Percentiles rank a stretch among this genome's conserved stretches.
Conservation (phyloP, 73 alveolate genomes). For the Paramecium primaurelia region DNA sequence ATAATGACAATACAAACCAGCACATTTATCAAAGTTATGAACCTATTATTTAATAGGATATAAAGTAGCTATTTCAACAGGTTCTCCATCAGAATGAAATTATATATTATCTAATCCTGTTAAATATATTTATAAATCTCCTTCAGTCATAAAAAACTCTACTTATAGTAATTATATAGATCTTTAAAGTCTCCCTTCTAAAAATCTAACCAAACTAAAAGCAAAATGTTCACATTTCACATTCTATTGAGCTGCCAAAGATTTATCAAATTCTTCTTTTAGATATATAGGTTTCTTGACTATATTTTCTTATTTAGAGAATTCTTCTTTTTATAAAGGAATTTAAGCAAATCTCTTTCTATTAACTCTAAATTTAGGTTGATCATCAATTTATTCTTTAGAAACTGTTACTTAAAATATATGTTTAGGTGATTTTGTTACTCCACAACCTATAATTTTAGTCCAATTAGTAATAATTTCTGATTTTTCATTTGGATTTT, state of each 20-base stretch:
- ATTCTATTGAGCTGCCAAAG: conserved; percentile 42
- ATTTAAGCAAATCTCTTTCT: not conserved
- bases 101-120: conserved; percentile 26
- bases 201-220: conserved; percentile 20
- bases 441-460: not conserved
- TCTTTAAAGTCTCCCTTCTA: conserved; percentile 43
- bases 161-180: not conserved
- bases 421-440: not conserved
- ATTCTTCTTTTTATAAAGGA: conserved; percentile 40
- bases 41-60: not conserved
- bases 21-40: conserved; percentile 44
- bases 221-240: conserved; percentile 39
- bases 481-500: not conserved
- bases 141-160: conserved; percentile 58
- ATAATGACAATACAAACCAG: conserved; percentile 56
- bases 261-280: conserved; percentile 12
- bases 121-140: conserved; percentile 28
- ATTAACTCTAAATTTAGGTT: conserved; percentile 4
- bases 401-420: not conserved
- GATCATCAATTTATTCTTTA: not conserved
- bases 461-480: conserved; percentile 37
- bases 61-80: conserved; percentile 14
- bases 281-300: not conserved
- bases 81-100: conserved; percentile 42
- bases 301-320: conserved; percentile 40